phyloP scores from a whole-genome alignment of 164 flowering plant species.

The Litsea cubeba region DNA sequence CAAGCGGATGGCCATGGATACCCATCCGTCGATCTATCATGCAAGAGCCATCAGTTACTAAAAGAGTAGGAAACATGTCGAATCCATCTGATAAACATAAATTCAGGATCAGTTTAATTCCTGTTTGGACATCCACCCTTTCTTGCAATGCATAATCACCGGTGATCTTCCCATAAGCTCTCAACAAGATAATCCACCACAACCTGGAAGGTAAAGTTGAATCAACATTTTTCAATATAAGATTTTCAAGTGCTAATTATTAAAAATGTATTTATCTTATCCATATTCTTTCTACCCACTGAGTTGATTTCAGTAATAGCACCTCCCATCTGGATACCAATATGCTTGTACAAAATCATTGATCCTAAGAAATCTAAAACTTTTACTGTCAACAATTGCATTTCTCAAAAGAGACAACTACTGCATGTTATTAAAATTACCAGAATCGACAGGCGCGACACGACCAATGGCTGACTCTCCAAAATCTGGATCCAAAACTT shows the following conservation, averaged over 20 bases:
- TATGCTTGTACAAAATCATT: no score
- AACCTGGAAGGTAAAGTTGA: constrained; percentile 40
- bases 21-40: constrained; percentile 98
- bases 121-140: constrained; percentile 91
- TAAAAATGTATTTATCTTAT: neutral
- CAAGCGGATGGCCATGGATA: constrained; percentile 95
- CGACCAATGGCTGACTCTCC: constrained; percentile 98
- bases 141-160: constrained; percentile 86
- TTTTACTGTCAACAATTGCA: no score
- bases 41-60: constrained; percentile 95
- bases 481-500: constrained; percentile 91
- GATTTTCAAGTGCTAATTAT: neutral
- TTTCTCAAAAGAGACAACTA: no score
- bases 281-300: no score
- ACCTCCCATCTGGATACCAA: no score
- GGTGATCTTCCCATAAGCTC: constrained; percentile 89
- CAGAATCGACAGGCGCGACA: constrained; percentile 97
- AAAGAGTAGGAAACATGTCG: constrained; percentile 89
- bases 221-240: neutral
- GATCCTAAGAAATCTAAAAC: no score
- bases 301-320: no score
- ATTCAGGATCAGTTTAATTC: constrained; percentile 71
- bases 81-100: constrained; percentile 86
- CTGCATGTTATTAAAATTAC: constrained; percentile 27
- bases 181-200: constrained; percentile 94